phyloP scores from a whole-genome alignment of 257 asterid genomes.

The Salvia miltiorrhiza region DNA sequence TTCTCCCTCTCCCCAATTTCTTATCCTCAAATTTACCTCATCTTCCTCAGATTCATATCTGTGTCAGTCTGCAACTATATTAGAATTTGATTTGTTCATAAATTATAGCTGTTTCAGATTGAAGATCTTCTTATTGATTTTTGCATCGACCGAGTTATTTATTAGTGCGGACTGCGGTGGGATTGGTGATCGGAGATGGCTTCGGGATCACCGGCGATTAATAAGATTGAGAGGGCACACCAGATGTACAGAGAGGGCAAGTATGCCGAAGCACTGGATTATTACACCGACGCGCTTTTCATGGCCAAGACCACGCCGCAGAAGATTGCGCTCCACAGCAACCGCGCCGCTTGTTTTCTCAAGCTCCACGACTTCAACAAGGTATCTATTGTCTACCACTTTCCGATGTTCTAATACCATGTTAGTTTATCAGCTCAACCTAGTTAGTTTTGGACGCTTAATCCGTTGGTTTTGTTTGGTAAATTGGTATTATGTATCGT shows the following conservation, averaged over 20 bases:
- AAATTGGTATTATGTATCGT: not conserved
- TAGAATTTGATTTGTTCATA: not conserved
- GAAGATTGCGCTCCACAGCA: conserved; percentile 94
- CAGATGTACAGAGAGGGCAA: conserved; percentile 91
- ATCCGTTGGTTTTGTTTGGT: not conserved
- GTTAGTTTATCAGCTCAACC: not conserved
- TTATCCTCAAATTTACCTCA: not conserved
- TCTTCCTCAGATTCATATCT: not conserved
- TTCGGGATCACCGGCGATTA: conserved; percentile 46
- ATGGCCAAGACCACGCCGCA: conserved; percentile 80
- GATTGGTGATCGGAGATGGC: conserved; percentile 48
- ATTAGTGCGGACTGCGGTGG: not conserved
- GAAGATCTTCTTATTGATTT: not conserved
- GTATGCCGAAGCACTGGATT: conserved; percentile 71
- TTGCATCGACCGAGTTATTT: not conserved
- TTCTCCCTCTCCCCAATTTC: conserved; percentile 3
- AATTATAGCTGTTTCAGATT: not conserved
- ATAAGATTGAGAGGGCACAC: conserved; percentile 87
- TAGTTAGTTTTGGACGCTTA: not conserved
- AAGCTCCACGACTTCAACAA: conserved; percentile 78
- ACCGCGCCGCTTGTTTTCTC: conserved; percentile 95
- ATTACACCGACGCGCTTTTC: conserved; percentile 86
- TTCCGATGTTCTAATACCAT: not conserved
- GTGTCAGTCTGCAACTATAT: not conserved
- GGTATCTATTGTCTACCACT: conserved; percentile 43